Base-by-base conservation (phyloP, 2,329 filamentous ascomycete species). In the Sclerotinia glacialis region DNA sequence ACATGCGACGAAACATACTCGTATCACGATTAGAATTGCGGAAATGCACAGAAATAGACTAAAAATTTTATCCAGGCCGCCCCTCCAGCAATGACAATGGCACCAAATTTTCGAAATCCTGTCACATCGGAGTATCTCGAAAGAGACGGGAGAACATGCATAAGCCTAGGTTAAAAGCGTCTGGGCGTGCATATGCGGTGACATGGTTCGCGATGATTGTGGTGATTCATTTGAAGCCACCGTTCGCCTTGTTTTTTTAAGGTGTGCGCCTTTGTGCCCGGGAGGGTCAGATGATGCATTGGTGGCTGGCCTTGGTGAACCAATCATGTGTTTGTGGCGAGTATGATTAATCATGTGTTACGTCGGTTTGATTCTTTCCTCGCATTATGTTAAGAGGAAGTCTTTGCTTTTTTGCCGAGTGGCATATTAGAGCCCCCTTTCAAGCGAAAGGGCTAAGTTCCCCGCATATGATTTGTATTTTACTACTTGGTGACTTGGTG, bases 201-300 rank as follows among this genome's bases (percentile, higher is more conserved):
- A 49, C 58, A 18, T 44, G 58, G 58, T 23, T 61, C 28, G 34
- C 42, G 28, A 47, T 23, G 31, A 21, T 34, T 37, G 31, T 61
- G 44, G 46, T 61, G 58, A 61, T 61, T 37, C 12, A 61, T 50
- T 40, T 18, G 21, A 60, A 44, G 58, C 28, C 58, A 49, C 31
- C 58, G 58, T 61, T 61, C 58, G 58, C 58, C 58, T 61, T 61
- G n/a, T 54, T 49, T 49, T 34, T 37, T 49, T 5, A 28, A 60
- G 16, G 12, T 60, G 42, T 31, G 21, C 56, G 42, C 44, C 44
- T 44, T 21, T 37, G 12, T n/a, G 28, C 21, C 44, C 14, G 44
- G 44, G 44, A 49, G 28, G 44, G 58, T 61, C 58, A 61, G 44
- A 61, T 61, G 58, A 61, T 49, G 44, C 44, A 6, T 21, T 26